Conservation (phyloP, 331 rosid species). For the Acacia concinna region DNA sequence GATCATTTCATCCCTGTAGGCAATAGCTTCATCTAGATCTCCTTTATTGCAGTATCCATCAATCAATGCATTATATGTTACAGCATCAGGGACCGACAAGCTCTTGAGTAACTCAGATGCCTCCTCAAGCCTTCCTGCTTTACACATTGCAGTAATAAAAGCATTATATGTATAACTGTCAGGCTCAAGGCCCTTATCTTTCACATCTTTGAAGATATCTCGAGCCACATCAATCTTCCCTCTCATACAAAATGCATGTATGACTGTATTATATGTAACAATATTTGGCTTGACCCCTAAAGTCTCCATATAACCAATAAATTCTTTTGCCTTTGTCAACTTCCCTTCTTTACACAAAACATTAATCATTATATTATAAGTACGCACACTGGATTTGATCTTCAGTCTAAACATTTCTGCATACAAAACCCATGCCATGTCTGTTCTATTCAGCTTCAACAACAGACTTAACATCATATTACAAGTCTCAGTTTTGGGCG, state of each 20-base stretch:
- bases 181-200: neutral
- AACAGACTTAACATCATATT: neutral
- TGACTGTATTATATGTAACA: neutral
- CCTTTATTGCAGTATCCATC: neutral
- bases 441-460: neutral
- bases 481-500: neutral
- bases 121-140: neutral
- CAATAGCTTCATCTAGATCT: neutral
- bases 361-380: neutral
- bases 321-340: neutral
- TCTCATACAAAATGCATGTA: neutral
- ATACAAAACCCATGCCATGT: neutral
- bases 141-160: neutral
- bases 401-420: neutral
- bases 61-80: neutral
- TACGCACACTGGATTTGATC: neutral
- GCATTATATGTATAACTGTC: neutral
- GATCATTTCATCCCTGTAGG: neutral
- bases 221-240: neutral
- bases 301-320: neutral
- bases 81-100: neutral
- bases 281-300: neutral
- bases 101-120: neutral
- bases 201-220: neutral
- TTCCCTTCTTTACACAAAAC: neutral